Base-by-base conservation (phyloP, 192 early-diverging fungal genomes). In the Chytriomyces sp. region DNA sequence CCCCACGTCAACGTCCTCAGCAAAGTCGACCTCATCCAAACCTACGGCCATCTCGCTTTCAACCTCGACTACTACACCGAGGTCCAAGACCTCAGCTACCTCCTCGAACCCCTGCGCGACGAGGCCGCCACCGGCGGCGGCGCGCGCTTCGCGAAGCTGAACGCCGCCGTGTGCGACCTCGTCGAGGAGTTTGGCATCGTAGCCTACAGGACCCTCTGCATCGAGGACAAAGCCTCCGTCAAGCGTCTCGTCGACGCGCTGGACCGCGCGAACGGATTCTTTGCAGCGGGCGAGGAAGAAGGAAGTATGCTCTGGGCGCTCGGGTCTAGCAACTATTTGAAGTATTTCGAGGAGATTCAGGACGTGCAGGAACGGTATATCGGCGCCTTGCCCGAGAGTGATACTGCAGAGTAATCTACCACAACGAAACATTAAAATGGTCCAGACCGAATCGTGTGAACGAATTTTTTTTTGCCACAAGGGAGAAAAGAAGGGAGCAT, bases 41-140 rank as follows among this genome's bases (percentile, higher is more conserved):
- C 88, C 2, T 93, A 95, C 72, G 85, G 84, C 6, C 84, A 87
- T 70, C 63, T 90, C 36, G 88, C 91, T 32, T 98, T 98, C 79
- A 91, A 89, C 58, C 85, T 98, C 38, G 94, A 98, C 66, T 98
- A 92, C 77, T 98, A 98, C 73, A 99, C 95, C 5, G 92, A 95
- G 62, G 95, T 99, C 19, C 89, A 91, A 81, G 93, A 98, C 75
- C 85, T 98, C 14, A 79, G 79, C 12, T 95, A 96, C 63, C 78
- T 99, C 17, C 81, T 95, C 39, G 84, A 89, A 4, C 83, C 88
- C 39, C 77, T 97, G 17, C 90, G 96, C 71, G 79, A 87, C 31
- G 90, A 93, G 63, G 78, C 85, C 1, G 17, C 14, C 26, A 14
- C 39, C 22, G 73, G 61, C 0, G 53, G 28, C 7, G 26, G 56